Base-by-base conservation (phyloP, 768 basidiomycete species). In the Russula griseocarnosa region DNA sequence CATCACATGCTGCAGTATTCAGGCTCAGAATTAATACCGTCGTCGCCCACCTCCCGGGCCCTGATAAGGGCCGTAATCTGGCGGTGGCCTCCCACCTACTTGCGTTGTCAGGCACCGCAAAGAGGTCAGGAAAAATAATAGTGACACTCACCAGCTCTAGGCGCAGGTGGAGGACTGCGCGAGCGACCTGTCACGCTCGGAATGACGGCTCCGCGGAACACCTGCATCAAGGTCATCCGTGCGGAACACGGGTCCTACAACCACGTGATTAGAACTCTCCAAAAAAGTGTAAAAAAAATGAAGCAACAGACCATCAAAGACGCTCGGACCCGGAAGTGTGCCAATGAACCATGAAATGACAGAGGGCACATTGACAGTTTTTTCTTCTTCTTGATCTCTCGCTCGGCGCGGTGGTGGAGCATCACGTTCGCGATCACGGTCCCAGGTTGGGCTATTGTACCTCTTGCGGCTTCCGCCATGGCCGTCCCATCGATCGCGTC, bases 311-410 rank as follows among this genome's bases (percentile, higher is more conserved):
- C 94, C 95, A 75, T 97, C 92, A 73, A 97, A 98, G n/a, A 82
- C 74, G 16, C 74, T 67, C 5, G 88, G 78, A 46, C 81, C 75
- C 6, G 95, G 95, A 55, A 98, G 75, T 66, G 86, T 84, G 30
- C 87, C 86, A 38, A 97, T 78, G 74, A 98, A 96, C 85, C 86
- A 90, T n/a, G 83, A 82, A 18, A 96, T 77, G 36, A 94, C 81
- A 16, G 73, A 74, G 22, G 78, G 76, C 5, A 75, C 38, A 60
- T 68, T 72, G n/a, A 76, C 70, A 6, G 68, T 58, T 56, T 77
- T 77, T 65, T 86, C 82, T 50, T 84, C 84, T 64, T 82, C 79
- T 5, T 50, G 72, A 58, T 79, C 81, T 67, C 71, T 76, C 42
- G 68, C 70, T 44, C 71, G 74, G 30, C 77, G 75, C 40, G 76